Evolutionary conservation across 2,329 filamentous ascomycete genomes (phyloP).

Genomic region (Ploettnerulaceae sp.): DNA sequence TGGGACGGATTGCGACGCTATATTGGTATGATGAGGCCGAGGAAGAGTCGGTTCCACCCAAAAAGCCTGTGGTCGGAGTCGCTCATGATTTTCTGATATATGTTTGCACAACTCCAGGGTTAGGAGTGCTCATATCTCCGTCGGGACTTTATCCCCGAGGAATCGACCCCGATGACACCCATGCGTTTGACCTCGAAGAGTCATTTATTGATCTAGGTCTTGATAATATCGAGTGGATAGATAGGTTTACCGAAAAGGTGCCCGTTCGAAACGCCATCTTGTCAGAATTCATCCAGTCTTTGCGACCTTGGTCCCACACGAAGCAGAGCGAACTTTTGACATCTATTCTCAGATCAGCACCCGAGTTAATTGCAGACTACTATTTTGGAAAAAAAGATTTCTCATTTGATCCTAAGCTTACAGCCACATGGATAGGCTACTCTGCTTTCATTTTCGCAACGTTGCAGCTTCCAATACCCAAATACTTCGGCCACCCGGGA

Average conservation of each 20-base stretch:
- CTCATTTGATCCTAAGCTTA: conserved; percentile 84
- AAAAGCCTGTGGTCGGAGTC: conserved; percentile 57
- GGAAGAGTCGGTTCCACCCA: conserved; percentile 39
- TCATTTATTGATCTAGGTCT: conserved; percentile 57
- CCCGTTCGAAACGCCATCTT: conserved; percentile 76
- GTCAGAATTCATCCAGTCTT: conserved; percentile 69
- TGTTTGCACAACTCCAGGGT: conserved; percentile 67
- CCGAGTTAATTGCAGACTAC: conserved; percentile 84
- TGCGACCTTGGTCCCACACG: conserved; percentile 78
- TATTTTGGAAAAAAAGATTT: conserved; percentile 78
- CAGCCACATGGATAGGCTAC: conserved; percentile 92
- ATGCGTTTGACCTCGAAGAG: conserved; percentile 42
- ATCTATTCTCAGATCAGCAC: conserved; percentile 72
- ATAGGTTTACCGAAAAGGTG: conserved; percentile 59
- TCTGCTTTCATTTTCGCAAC: conserved; percentile 82
- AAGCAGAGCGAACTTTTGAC: conserved; percentile 78
- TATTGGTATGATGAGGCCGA: conserved; percentile 56
- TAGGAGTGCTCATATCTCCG: conserved; percentile 71
- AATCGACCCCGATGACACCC: conserved; percentile 52
- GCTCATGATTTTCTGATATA: conserved; percentile 72
- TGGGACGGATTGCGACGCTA: conserved; percentile 67
- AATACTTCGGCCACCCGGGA: conserved; percentile 62
- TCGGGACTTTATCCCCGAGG: conserved; percentile 80
- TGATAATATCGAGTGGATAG: conserved; percentile 65
- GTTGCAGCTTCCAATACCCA: conserved; percentile 68